Evolutionary conservation across 768 basidiomycete species (phyloP).

Genomic region (Gymnopilus junonius): DNA sequence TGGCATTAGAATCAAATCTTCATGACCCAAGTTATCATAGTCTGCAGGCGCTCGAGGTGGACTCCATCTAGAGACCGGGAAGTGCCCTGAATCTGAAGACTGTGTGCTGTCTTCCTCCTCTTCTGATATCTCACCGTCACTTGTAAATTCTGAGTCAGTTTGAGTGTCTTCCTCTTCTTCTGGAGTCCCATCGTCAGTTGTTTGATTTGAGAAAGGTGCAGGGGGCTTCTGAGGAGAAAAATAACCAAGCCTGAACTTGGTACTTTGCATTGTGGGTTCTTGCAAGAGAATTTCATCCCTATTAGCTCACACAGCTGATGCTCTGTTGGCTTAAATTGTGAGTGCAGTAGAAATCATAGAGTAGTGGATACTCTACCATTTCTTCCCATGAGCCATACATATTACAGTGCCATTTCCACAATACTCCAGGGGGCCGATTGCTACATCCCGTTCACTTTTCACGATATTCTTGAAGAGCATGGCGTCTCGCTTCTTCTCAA

Average conservation of each 20-base stretch:
- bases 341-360: not conserved
- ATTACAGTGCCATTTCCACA: conserved; percentile 21
- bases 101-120: not conserved
- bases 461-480: conserved; percentile 18
- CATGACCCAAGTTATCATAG: no score
- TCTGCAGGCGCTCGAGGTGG: not conserved
- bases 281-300: not conserved
- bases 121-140: not conserved
- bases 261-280: not conserved
- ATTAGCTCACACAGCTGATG: not conserved
- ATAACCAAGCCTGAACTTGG: not conserved
- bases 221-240: conserved; percentile 2
- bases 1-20: not conserved
- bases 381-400: not conserved
- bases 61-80: not conserved
- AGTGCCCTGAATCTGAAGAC: not conserved
- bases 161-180: no score
- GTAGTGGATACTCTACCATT: not conserved
- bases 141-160: no score
- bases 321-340: not conserved
- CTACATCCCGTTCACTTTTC: conserved; percentile 9
- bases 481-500: not conserved
- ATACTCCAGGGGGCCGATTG: conserved; percentile 26
- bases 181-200: no score
- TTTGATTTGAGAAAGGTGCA: no score